Base-by-base conservation (phyloP, 2,329 filamentous ascomycete species). In the Fusarium annulatum region DNA sequence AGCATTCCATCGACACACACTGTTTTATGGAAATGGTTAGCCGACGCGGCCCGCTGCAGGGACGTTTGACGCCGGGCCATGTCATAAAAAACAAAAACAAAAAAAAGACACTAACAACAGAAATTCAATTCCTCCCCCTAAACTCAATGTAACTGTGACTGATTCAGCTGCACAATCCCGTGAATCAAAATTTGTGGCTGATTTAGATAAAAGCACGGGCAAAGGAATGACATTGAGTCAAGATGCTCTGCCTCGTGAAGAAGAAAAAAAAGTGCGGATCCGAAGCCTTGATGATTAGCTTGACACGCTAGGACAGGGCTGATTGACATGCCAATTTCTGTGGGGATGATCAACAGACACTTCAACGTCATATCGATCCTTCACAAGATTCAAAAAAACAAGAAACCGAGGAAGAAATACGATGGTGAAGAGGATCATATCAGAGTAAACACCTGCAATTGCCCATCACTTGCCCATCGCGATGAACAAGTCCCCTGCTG, bases 11-110 rank as follows among this genome's bases (percentile, higher is more conserved):
- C 33, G 23, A 53, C 45, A 66, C 53, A 59, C 49, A 69, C 56
- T 52, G 34, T 26, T 46, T 14, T n/a, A 56, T 38, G 70, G 69
- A 72, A 72, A 73, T 52, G 49, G 67, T 61, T 73, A 75, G 64
- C 74, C 70, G 71, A 67, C 21, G 41, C 73, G 73, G 65, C 53
- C 73, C 72, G 73, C 71, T 77, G 75, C 75, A 77, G 60, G 66
- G 75, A 73, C 75, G 75, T 74, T 52, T 36, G 66, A 36, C 59
- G 65, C 66, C n/a, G 46, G 30, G 38, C 59, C 67, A 26, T 58
- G 63, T 53, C 45, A 60, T 11, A 33, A 33, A 28, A 63, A 23
- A 10, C 4, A 33, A 33, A 33, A 10, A 11, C 23, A 23, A 33
- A 33, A 33, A 33, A 33, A 38, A 53, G 19, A 26, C 3, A 26